Base-by-base conservation (phyloP, 768 basidiomycete genomes). In the Lenzites betulinus region DNA sequence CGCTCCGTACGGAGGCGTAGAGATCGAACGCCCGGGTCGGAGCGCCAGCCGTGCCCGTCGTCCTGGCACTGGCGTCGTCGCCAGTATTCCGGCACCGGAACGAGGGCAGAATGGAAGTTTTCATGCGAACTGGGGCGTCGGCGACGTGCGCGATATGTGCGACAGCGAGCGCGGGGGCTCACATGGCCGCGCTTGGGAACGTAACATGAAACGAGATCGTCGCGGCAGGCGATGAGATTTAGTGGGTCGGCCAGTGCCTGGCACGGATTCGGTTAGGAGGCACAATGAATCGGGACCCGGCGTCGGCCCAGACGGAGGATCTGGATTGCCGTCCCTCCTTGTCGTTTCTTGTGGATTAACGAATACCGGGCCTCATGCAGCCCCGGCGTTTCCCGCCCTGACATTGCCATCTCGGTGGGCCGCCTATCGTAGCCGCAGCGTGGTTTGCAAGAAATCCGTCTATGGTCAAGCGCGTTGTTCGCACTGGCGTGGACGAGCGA, bases 71-170 rank as follows among this genome's bases (percentile, higher is more conserved):
- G 48, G 41, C 49, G 20, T 23, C 7, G 48, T 49, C 20, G 51
- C 42, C 44, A 48, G 47, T 26, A 42, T 5, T 6, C 35, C 39
- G 56, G 56, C 39, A 11, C 47, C 56, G 47, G 47, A 33, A 35
- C 11, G 47, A 25, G 48, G 36, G 35, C 22, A 25, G 49, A 25
- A 61, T 51, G 60, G 54, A 61, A 61, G 54, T 51, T 61, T 61
- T 54, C 39, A 25, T n/a, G 52, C 35, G 36, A 44, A 20, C 23
- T 35, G 39, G n/a, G 46, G 55, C 48, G 47, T 41, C 59, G 39
- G 60, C 42, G 54, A 51, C 41, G 28, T 35, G 46, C 8, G n/a
- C 39, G 39, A 35, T 39, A 58, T 35, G 18, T 22, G 20, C 48
- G 42, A 51, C 58, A 55, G 25, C 13, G 11, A n/a, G 33, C 20